These are phyloP conservation scores for Magnaporthales sp. DNA, from an alignment of 2,329 filamentous ascomycete genomes.

Conservation along the genomic window DNA sequence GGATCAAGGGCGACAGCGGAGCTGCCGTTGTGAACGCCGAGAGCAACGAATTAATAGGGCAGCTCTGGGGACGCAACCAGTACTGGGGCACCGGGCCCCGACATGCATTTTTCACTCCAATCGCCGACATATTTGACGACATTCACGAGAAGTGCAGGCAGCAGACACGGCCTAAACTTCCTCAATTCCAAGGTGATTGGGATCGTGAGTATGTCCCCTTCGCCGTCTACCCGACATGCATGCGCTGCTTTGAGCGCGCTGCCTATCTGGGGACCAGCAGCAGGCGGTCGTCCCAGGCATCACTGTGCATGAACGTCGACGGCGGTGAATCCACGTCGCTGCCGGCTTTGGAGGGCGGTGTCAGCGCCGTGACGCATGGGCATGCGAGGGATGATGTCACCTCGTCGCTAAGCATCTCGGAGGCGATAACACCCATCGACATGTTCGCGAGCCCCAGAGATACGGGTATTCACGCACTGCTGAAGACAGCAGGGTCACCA, in stretches of 20 bases:
- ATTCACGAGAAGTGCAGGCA: slow-evolving; percentile 34
- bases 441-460: not conserved
- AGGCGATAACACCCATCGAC: not conserved
- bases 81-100: slow-evolving; percentile 33
- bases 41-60: slow-evolving; percentile 28
- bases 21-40: slow-evolving; percentile 33
- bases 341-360: not conserved
- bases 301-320: not conserved
- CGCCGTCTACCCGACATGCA: slow-evolving; percentile 29
- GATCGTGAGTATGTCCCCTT: slow-evolving; percentile 31
- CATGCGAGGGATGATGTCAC: not conserved
- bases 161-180: slow-evolving; percentile 28
- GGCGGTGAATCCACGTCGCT: not conserved
- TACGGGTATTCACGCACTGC: not conserved
- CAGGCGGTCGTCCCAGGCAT: not conserved
- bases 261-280: slow-evolving; percentile 22
- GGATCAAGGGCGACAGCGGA: slow-evolving; percentile 34
- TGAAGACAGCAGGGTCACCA: not conserved
- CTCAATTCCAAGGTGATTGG: slow-evolving; percentile 18
- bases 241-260: slow-evolving; percentile 30
- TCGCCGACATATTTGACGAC: slow-evolving; percentile 34
- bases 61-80: slow-evolving; percentile 34
- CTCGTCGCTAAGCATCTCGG: not conserved
- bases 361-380: not conserved
- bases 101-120: slow-evolving; percentile 33